Base-by-base conservation (phyloP, 306 rosid species). In the Hippophae rhamnoides region DNA sequence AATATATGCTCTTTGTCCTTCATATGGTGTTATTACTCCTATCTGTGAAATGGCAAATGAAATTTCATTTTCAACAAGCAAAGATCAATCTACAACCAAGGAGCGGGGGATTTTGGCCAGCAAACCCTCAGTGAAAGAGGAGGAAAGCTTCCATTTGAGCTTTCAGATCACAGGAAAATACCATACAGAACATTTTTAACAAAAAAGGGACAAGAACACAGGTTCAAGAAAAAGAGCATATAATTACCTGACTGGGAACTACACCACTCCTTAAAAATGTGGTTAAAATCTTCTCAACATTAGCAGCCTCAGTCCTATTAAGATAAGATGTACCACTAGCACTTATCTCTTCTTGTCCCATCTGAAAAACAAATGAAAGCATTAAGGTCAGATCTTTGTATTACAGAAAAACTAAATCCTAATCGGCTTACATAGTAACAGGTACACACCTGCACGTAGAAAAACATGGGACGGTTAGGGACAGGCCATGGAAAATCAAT, bases 261-360 rank as follows among this genome's bases (percentile, higher is more conserved):
- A 93, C 97, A 42, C 99, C 97, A 72, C 99, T 93, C 81, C 93
- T 86, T 63, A 93, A 79, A 84, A 93, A 93, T 59, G 99, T 93
- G 52, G 97, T 93, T 42, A 93, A 97, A 75, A 93, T 93, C 84
- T 93, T 93, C 69, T 93, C 99, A 47, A 93, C 99, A 67, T 93
- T 93, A 64, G 99, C 97, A 68, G 99, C 99, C 83, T 93, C 99
- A 2, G 99, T 88, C 80, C 99, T 86, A 78, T 93, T 93, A 52
- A 93, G 73, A 67, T 93, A 93, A 44, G 99, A 93, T 56, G 99
- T 93, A 60, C 99, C 99, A 9, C 99, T 93, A 49, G 99, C 97
- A 64, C 99, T 93, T 58, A 93, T 93, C 82, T 93, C 99, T 70
- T 93, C 99, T 89, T 93, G 99, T 66, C 99, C 99, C 99, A 93